Evolutionary conservation across 495 filamentous ascomycete genomes (phyloP), one percentile per base, ranked within the genome.

Genomic region (Penicillium simplicissimum): DNA sequence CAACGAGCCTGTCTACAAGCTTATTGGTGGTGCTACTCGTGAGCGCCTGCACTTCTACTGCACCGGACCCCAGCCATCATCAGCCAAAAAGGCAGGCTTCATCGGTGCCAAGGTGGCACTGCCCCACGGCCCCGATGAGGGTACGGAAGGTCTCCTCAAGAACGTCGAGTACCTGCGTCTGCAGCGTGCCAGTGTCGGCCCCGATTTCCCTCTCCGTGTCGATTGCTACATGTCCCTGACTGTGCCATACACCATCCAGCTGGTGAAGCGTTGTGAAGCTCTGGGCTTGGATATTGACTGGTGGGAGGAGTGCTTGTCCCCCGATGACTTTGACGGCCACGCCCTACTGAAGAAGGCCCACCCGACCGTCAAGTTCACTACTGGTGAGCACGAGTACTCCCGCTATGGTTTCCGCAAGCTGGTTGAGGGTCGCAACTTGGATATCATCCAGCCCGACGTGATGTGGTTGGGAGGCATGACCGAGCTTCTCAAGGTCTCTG

Each of bases 221-320:
- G 93, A 97, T 76, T 97, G 93, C 82, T 97, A 96, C 78, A 97
- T 96, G 93, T 91, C 89, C 57, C 79, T 96, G 62, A 96, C 91
- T 65, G 93, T 97, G 23, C 80, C 90, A 6, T 97, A 97, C 76
- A 96, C 90, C 1, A 96, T 97, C 62, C 88, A 96, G 73, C 81
- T 97, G 13, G 93, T 89, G 38, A 90, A 92, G 74, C 87, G 86
- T 28, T 91, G 88, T 63, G 89, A 88, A 49, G 89, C 87, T 55
- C 75, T 88, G 57, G 86, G 92, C 43, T 84, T 97, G 59, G 84
- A 95, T 75, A 94, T 96, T 71, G 89, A 96, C 79, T 96, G 93
- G 93, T 96, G 91, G 91, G 93, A 97, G 80, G 93, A 96, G 76
- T 95, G 91, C 61, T 80, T 96, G 47, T 87, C 84, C 34, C 92